Percentiles rank a stretch among this genome's conserved stretches.
phyloP scores from a whole-genome alignment of 495 filamentous ascomycete genomes.

The Lichina pygmaea region DNA sequence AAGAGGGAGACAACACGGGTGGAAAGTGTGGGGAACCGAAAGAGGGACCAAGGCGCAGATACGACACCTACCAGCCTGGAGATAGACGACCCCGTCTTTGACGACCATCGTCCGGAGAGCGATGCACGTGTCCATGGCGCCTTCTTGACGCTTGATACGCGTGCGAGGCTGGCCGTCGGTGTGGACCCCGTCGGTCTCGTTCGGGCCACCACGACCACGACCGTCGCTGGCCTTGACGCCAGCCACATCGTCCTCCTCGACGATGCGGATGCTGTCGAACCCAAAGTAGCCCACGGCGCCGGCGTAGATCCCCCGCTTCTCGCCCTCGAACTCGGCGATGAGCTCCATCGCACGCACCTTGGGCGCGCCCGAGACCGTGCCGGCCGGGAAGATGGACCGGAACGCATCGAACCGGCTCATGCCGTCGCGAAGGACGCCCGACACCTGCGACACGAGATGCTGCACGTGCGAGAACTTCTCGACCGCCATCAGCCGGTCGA shows the following conservation, averaged over 20 bases:
- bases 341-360: constrained; percentile 94
- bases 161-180: constrained; percentile 14
- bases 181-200: not conserved
- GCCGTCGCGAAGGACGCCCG: constrained; percentile 50
- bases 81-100: constrained; percentile 72
- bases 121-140: constrained; percentile 96
- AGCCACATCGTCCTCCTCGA: constrained; percentile 4
- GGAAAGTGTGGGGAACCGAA: not conserved
- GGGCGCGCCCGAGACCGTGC: constrained; percentile 78
- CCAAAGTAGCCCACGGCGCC: constrained; percentile 93
- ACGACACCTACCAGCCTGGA: constrained; percentile 42
- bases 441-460: constrained; percentile 87
- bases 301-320: constrained; percentile 87
- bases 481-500: constrained; percentile 85
- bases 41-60: not conserved
- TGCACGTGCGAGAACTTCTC: constrained; percentile 92
- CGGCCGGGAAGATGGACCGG: constrained; percentile 84
- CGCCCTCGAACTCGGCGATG: constrained; percentile 76
- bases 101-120: constrained; percentile 90
- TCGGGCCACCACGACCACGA: no score
- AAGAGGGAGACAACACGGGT: not conserved
- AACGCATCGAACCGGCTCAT: constrained; percentile 92
- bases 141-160: constrained; percentile 21
- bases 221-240: not conserved
- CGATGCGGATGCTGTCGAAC: constrained; percentile 26